Conservation (phyloP, 2,329 filamentous ascomycete genomes). For the Xylariaceae sp. region DNA sequence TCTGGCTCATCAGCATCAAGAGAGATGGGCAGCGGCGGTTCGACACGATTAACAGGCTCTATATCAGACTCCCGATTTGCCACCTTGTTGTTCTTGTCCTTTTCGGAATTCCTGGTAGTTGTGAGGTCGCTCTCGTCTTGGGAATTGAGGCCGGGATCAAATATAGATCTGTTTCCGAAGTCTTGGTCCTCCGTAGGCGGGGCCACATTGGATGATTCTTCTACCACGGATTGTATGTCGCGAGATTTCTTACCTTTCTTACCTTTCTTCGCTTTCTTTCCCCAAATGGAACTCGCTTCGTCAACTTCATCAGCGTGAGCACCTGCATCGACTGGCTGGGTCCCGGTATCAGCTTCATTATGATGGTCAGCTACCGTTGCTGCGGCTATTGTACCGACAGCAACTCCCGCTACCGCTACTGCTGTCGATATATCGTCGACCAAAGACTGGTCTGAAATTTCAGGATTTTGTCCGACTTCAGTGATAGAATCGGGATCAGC, state of each 20-base stretch:
- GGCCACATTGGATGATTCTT: slow-evolving; percentile 1
- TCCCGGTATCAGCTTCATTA: too few species aligned
- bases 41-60: neutral
- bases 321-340: too few species aligned
- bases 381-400: too few species aligned
- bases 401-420: too few species aligned
- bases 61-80: neutral
- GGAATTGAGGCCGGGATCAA: neutral
- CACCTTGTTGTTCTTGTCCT: slow-evolving; percentile 17
- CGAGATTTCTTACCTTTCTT: slow-evolving; percentile 35
- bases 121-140: slow-evolving; percentile 1
- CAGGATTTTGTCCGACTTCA: slow-evolving; percentile 11
- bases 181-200: neutral
- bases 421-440: too few species aligned
- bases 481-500: slow-evolving; percentile 13
- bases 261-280: slow-evolving; percentile 36
- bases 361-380: too few species aligned
- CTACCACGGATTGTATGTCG: slow-evolving; percentile 9
- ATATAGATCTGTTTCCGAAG: neutral
- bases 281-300: slow-evolving; percentile 6
- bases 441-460: too few species aligned
- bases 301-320: slow-evolving; percentile 5
- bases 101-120: slow-evolving; percentile 23
- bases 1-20: slow-evolving; percentile 6
- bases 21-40: neutral